Evolutionary conservation across 176 grass and related monocot genomes (phyloP), one percentile per base, ranked within the genome.

Genomic region (Zoysia pacifica): DNA sequence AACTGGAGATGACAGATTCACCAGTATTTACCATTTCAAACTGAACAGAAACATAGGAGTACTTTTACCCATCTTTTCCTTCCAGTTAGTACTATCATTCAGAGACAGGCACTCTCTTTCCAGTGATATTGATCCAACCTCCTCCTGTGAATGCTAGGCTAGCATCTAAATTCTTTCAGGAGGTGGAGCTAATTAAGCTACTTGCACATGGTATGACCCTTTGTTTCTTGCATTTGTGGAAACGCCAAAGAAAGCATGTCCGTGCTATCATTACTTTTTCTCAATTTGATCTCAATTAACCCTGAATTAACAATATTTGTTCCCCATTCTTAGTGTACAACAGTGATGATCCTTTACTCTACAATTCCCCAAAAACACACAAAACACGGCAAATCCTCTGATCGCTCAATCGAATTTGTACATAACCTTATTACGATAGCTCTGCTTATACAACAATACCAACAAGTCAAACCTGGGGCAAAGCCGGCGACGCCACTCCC

Each of bases 331-430:
- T 44, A 7, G n/a, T 28, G 28, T 28, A 28, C 14, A 62, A 62
- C 19, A 38, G 41, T 44, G 54, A 46, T 47, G 28, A 76, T 50
- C 77, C 15, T 78, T 69, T 53, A 76, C 15, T 72, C 49, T 81
- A 70, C 71, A 80, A 74, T 65, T 58, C 47, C 62, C 72, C 66
- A 42, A 79, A 53, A 43, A 3, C 43, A 49, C 35, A 85, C 49
- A 85, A 0, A 71, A 61, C 43, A 52, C 5, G 40, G 42, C n/a
- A 68, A 82, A 85, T 85, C 72, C 78, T 50, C 82, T 2, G 14
- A 75, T 58, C 77, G 39, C 77, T 80, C 65, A 66, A 59, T 42
- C 64, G 44, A 76, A 82, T 82, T 81, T 85, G 67, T 78, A 89
- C 82, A 81, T 11, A 20, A n/a, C 54, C 11, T 81, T 85, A 51